Base-by-base conservation (phyloP, 768 basidiomycete species). In the Chalciporus pseudorubinellus region DNA sequence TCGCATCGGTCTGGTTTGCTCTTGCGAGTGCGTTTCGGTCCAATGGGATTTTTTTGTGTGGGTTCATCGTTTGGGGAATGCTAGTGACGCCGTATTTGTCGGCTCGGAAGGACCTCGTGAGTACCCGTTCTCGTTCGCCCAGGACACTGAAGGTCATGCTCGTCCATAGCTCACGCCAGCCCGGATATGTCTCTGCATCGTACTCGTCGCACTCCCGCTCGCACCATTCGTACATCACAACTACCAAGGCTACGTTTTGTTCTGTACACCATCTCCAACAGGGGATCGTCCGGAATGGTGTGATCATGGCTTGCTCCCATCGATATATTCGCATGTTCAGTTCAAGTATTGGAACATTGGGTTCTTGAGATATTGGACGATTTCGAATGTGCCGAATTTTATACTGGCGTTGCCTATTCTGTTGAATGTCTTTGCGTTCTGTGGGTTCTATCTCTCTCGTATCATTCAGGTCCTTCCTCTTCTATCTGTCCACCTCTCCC, bases 321-420 rank as follows among this genome's bases (percentile, higher is more conserved):
- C 82, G 13, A 83, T 92, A 49, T 99, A 98, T 67, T 72, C 80
- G 10, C 81, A 91, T 62, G 88, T 89, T 2, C 95, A 99, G 65
- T 71, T 70, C 5, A 74, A 78, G 47, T 98, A 98, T 67, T 99
- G 95, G 97, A 77, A 88, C 64, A 72, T 79, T 39, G 93, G 95
- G 14, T 81, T 95, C 57, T 68, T 99, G 54, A 80, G 76, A 3
- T 98, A 98, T 69, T 99, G 92, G 92, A 85, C 85, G 0, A 54
- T 72, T 20, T 70, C 78, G 26, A 95, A 99, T 68, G 59, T 92
- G 2, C 97, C 97, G 41, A 97, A 98, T 69, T 89, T 98, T 64
- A 56, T 92, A 53, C 75, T 98, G 50, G 82, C 87, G 14, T 61
- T 81, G 0, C 95, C 95, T 0, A 76, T 87, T 0, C 77, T 95